Evolutionary conservation across 352 stramenopile genomes (phyloP).

Genomic region (Aphanomyces euteiches): DNA sequence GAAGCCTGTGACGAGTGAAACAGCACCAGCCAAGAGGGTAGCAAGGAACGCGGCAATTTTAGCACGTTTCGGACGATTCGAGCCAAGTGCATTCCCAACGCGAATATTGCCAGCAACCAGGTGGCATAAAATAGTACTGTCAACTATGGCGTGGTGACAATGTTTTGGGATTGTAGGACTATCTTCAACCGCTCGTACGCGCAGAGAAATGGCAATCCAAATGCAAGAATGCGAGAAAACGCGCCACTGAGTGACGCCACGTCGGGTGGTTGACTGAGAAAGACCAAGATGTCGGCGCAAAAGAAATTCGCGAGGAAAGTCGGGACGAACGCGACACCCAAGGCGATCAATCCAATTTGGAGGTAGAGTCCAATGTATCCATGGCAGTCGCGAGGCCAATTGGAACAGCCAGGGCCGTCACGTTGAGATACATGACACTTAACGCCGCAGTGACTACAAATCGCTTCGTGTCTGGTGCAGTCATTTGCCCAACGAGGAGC

Average conservation of each 20-base stretch:
- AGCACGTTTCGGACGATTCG: conserved; percentile 27
- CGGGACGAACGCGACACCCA: conserved; percentile 54
- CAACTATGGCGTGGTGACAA: conserved; percentile 79
- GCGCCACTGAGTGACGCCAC: conserved; percentile 63
- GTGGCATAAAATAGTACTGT: conserved; percentile 63
- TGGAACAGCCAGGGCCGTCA: conserved; percentile 76
- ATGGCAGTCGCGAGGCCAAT: conserved; percentile 82
- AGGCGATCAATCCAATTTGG: conserved; percentile 72
- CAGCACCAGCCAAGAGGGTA: conserved; percentile 22
- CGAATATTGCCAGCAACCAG: conserved; percentile 75
- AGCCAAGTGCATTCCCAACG: conserved; percentile 48
- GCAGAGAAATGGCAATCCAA: conserved; percentile 73
- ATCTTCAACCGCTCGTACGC: conserved; percentile 78
- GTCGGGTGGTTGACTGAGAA: conserved; percentile 58
- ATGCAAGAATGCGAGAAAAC: conserved; percentile 65
- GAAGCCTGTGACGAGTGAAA: conserved; percentile 32
- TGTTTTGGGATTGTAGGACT: conserved; percentile 81
- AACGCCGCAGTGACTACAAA: conserved; percentile 61
- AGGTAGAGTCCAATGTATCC: conserved; percentile 89
- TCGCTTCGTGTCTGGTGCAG: conserved; percentile 53
- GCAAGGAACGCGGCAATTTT: conserved; percentile 9
- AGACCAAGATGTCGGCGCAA: conserved; percentile 68
- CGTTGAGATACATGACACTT: conserved; percentile 77
- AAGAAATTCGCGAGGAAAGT: conserved; percentile 66
- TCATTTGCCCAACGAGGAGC: conserved; percentile 58